Evolutionary conservation across 2,329 filamentous ascomycete genomes (phyloP).

Genomic region (Eutypella sp.): DNA sequence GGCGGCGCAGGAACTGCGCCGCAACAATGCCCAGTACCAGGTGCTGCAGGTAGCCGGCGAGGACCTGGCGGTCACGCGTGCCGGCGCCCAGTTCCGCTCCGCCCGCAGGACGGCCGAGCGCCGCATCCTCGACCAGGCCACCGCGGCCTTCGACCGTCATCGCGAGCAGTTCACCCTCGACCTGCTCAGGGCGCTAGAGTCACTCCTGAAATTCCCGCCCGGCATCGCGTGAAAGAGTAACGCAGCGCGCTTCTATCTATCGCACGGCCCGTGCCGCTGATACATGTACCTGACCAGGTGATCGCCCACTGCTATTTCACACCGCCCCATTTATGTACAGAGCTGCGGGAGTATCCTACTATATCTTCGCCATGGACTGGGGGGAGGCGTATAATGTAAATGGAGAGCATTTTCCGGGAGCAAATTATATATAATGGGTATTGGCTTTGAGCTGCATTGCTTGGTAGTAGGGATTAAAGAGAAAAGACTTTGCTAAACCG

Average conservation of each 20-base stretch:
- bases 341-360: too few species aligned
- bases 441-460: too few species aligned
- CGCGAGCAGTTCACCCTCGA: neutral
- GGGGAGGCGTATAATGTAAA: too few species aligned
- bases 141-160: conserved; percentile 1
- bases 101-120: neutral
- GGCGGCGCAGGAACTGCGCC: conserved; percentile 1
- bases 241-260: too few species aligned
- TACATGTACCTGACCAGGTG: too few species aligned
- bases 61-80: neutral
- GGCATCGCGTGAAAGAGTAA: neutral
- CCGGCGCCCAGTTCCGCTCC: neutral
- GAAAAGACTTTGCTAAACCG: too few species aligned
- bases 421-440: too few species aligned
- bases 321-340: too few species aligned
- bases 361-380: too few species aligned
- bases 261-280: neutral
- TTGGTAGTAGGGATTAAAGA: too few species aligned
- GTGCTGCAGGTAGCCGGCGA: neutral
- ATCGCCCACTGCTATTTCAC: too few species aligned
- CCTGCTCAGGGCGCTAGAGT: conserved; percentile 3
- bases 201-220: neutral
- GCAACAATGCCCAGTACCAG: neutral
- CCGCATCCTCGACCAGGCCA: neutral
- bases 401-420: too few species aligned